Conservation (phyloP, 2,329 filamentous ascomycete species). For the Ceratocystis papillata region DNA sequence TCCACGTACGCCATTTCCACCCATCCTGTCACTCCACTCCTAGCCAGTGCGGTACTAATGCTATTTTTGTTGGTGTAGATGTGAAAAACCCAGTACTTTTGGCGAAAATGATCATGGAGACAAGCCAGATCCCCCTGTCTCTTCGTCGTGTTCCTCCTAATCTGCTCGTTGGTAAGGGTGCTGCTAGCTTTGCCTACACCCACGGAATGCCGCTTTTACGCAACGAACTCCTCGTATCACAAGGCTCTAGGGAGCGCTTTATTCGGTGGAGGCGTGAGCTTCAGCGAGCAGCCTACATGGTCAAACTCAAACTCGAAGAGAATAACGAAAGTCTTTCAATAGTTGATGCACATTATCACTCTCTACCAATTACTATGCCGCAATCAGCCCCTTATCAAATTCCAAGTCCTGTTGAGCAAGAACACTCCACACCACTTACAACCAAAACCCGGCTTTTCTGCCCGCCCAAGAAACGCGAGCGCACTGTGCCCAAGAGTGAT, state of each 20-base stretch:
- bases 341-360: conserved; percentile 22
- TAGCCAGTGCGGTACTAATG: not conserved
- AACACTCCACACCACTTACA: not conserved
- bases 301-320: conserved; percentile 35
- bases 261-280: conserved; percentile 68
- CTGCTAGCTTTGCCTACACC: conserved; percentile 72
- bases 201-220: conserved; percentile 63
- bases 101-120: conserved; percentile 71
- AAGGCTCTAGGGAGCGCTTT: conserved; percentile 67
- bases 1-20: conserved; percentile 48
- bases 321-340: conserved; percentile 24
- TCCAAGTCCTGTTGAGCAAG: not conserved
- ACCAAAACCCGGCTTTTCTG: conserved; percentile 4
- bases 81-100: conserved; percentile 87
- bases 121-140: conserved; percentile 64
- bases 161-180: conserved; percentile 75
- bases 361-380: conserved; percentile 17
- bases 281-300: conserved; percentile 38
- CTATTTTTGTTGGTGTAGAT: conserved; percentile 41
- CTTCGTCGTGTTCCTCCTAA: conserved; percentile 86
- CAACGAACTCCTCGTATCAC: conserved; percentile 69
- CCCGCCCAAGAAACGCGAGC: conserved; percentile 12
- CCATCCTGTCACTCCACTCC: not conserved
- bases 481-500: not conserved
- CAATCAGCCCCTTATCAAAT: not conserved